phyloP scores from a whole-genome alignment of 306 rosid genomes.

The Begonia peltatifolia region DNA sequence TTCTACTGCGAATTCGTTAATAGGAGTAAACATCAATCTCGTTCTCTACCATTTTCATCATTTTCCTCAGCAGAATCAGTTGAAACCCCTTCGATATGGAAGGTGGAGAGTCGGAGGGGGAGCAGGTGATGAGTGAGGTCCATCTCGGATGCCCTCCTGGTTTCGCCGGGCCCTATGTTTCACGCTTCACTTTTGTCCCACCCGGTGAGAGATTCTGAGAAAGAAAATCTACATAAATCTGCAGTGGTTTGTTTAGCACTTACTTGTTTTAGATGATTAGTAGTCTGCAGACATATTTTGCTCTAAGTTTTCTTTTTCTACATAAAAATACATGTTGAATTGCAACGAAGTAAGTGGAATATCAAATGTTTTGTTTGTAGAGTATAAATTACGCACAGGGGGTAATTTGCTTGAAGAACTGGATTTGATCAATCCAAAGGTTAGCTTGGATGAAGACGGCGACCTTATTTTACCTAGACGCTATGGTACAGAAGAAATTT shows the following conservation, averaged over 20 bases:
- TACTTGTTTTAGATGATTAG: neutral
- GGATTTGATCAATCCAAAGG: slow-evolving; percentile 8
- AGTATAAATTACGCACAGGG: slow-evolving; percentile 14
- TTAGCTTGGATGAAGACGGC: slow-evolving; percentile 49
- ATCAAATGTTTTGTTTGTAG: slow-evolving; percentile 6
- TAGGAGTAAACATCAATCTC: too few species aligned
- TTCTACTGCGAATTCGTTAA: too few species aligned
- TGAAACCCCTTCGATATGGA: neutral
- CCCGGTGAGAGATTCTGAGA: slow-evolving; percentile 15
- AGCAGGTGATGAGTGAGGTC: slow-evolving; percentile 82
- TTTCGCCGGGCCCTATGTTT: slow-evolving; percentile 39
- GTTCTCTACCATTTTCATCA: too few species aligned
- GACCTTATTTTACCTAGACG: slow-evolving; percentile 71
- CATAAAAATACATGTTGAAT: neutral
- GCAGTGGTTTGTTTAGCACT: neutral
- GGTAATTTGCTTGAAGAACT: slow-evolving; percentile 15
- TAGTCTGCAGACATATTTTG: neutral
- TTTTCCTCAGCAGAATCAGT: too few species aligned
- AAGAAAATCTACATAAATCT: neutral
- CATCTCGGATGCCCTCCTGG: slow-evolving; percentile 80
- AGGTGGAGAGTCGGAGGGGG: slow-evolving; percentile 13
- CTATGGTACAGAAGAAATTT: slow-evolving; percentile 12
- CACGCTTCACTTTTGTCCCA: slow-evolving; percentile 48
- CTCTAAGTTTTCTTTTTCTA: neutral
- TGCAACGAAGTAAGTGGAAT: neutral